Base-by-base conservation (phyloP, 2,329 filamentous ascomycete genomes). In the Trichoderma brevicompactum region DNA sequence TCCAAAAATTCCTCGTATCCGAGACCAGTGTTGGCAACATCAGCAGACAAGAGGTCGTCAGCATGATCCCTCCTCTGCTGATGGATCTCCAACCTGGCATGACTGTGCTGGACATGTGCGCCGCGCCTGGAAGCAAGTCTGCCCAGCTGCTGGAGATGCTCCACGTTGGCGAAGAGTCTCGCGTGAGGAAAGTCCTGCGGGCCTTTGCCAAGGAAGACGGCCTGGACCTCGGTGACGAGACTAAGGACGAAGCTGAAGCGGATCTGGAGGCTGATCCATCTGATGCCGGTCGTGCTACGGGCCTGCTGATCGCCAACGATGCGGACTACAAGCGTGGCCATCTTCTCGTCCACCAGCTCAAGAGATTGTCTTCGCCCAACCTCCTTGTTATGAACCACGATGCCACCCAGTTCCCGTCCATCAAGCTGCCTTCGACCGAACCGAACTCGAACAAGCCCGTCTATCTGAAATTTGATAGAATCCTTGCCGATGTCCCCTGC, bases 1-100 rank as follows among this genome's bases (percentile, higher is more conserved):
- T 99, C 80, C 95, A 99, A 78, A 96, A 96, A 77, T 99, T 97
- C 82, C 85, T 99, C 58, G 95, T 99, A 56, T 96, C 94, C 60
- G 95, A 99, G 83, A 97, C 95, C 4, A 93, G 91, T 65, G 93
- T 98, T 23, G 95, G 95, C 73, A 99, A 98, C 77, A 98, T 99
- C 73, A 97, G 92, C 79, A 88, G 95, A 73, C 95, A 99, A 79
- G 95, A 99, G 80, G 90, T 97, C 50, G 95, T 99, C 74, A 97
- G 92, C 81, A 99, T 99, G 95, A 98, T 99, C 68, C 95, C 95
- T 32, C 95, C 95, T 32, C 85, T 98, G 71, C 83, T 98, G 72
- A 91, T 99, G 83, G 94, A 98, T 73, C 84, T 98, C 58, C 87
- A 88, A 71, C 94, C 95, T 5, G 92, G 94, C 61, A 96, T 97